Percentiles rank a stretch among this genome's conserved stretches.
Evolutionary conservation across 768 basidiomycete genomes (phyloP).

Genomic region (Panaeolus papilionaceus): DNA sequence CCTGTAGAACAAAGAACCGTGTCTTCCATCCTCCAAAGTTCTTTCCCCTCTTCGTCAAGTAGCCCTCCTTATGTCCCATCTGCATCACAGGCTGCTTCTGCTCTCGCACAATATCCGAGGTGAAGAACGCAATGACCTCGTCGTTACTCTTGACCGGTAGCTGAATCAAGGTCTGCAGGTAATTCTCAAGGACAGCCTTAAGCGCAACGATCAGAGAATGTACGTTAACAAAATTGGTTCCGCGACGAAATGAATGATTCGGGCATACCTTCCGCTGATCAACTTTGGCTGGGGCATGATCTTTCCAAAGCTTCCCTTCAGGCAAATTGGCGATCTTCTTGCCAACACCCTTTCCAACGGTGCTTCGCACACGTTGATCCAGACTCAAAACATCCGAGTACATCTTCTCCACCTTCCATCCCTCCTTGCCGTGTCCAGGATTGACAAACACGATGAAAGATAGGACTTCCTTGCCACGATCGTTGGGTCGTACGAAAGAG

Average conservation of each 20-base stretch:
- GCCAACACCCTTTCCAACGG: constrained; percentile 68
- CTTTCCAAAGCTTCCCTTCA: constrained; percentile 94
- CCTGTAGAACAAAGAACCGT: constrained; percentile 92
- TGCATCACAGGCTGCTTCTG: constrained; percentile 79
- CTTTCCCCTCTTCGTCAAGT: constrained; percentile 94
- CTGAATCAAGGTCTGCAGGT: constrained; percentile 82
- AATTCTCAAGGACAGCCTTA: constrained; percentile 81
- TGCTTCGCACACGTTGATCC: constrained; percentile 77
- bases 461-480: constrained; percentile 90
- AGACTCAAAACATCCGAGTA: constrained; percentile 92
- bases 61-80: constrained; percentile 91
- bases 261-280: constrained; percentile 90
- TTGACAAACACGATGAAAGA: constrained; percentile 85
- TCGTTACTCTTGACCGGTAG: constrained; percentile 87
- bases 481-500: constrained; percentile 87
- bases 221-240: constrained; percentile 17
- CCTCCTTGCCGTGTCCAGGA: constrained; percentile 72
- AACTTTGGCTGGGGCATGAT: constrained; percentile 95
- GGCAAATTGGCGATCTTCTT: constrained; percentile 86
- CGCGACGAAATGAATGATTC: constrained; percentile 10
- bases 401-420: constrained; percentile 90
- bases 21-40: constrained; percentile 99
- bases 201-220: constrained; percentile 21
- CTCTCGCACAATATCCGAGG: constrained; percentile 84
- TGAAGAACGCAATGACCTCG: constrained; percentile 92